These are phyloP conservation scores for Lojkania enalia DNA, from an alignment of 2,329 filamentous ascomycete genomes.

Conservation along the genomic window DNA sequence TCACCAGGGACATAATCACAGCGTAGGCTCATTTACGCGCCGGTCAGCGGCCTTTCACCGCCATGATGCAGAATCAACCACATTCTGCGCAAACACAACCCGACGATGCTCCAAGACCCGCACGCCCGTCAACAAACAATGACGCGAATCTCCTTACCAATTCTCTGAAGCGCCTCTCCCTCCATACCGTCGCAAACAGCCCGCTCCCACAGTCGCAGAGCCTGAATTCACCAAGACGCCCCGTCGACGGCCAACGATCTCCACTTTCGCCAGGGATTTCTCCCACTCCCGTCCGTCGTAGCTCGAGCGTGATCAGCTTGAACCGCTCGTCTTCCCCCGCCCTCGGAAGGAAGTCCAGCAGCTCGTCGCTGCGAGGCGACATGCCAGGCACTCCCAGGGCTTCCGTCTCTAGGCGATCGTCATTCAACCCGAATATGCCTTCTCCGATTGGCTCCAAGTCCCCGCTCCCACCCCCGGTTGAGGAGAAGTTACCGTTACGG, in stretches of 20 bases:
- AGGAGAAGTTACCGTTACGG: conserved; percentile 50
- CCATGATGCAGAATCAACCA: conserved; percentile 32
- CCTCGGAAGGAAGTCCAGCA: conserved; percentile 48
- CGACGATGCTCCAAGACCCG: not conserved
- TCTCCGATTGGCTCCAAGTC: conserved; percentile 47
- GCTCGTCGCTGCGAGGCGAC: conserved; percentile 48
- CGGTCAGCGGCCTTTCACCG: conserved; percentile 26
- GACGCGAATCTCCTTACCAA: conserved; percentile 38
- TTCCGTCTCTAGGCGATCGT: conserved; percentile 47
- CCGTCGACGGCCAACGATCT: conserved; percentile 22
- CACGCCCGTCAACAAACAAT: conserved; percentile 40
- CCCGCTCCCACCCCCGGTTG: conserved; percentile 42
- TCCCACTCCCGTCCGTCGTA: conserved; percentile 44
- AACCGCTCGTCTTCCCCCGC: conserved; percentile 48
- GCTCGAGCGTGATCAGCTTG: conserved; percentile 48
- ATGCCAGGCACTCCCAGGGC: conserved; percentile 41
- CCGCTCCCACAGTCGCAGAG: conserved; percentile 36
- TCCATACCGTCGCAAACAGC: conserved; percentile 38
- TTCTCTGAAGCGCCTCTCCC: conserved; percentile 43
- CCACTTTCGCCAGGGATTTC: conserved; percentile 34
- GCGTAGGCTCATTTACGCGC: conserved; percentile 19
- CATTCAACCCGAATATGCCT: conserved; percentile 47
- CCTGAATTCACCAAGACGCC: conserved; percentile 26
- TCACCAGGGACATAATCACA: conserved; percentile 3
- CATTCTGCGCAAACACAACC: conserved; percentile 10